Percentiles rank a stretch among this genome's conserved stretches.
Evolutionary conservation across 202 grass and related monocot genomes (phyloP).

Genomic region (Elaeis oleifera): DNA sequence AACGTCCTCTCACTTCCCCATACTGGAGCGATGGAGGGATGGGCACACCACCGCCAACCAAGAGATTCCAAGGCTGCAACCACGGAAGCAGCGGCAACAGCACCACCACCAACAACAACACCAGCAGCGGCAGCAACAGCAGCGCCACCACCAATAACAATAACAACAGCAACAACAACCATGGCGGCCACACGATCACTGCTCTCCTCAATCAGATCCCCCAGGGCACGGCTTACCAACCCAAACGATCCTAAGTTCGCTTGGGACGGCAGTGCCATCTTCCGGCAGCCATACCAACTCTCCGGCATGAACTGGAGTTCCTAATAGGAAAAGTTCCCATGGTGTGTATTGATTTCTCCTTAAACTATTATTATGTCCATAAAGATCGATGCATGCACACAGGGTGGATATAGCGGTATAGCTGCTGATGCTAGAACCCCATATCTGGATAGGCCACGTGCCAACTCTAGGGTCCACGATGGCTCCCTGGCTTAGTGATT

Average conservation of each 20-base stretch:
- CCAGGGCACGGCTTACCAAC: slow-evolving; percentile 21
- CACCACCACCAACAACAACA: slow-evolving; percentile 9
- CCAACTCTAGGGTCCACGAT: no score
- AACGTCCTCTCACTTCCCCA: slow-evolving; percentile 15
- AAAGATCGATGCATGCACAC: no score
- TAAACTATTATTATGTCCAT: no score
- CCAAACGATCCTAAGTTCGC: slow-evolving; percentile 37
- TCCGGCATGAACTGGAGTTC: slow-evolving; percentile 69
- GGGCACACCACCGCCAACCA: slow-evolving; percentile 28
- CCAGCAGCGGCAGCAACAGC: neutral
- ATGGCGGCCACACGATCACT: slow-evolving; percentile 13
- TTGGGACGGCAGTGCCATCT: slow-evolving; percentile 26
- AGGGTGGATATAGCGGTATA: no score
- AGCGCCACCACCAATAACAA: slow-evolving; percentile 1
- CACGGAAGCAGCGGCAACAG: slow-evolving; percentile 18
- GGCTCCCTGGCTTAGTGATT: no score
- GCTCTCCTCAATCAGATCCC: slow-evolving; percentile 42
- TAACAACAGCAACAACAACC: slow-evolving; percentile 5
- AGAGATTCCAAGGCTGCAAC: slow-evolving; percentile 27
- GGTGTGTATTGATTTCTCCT: no score
- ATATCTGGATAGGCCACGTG: no score
- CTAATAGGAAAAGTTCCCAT: slow-evolving; percentile 7
- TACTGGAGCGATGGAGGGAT: slow-evolving; percentile 46
- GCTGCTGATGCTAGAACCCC: no score
- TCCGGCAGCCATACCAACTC: slow-evolving; percentile 63